A percentile compares a stretch with the other conserved stretches of the same genome.
Evolutionary conservation across 2,329 filamentous ascomycete species (phyloP).

Genomic region (Penicillium verrucosum): DNA sequence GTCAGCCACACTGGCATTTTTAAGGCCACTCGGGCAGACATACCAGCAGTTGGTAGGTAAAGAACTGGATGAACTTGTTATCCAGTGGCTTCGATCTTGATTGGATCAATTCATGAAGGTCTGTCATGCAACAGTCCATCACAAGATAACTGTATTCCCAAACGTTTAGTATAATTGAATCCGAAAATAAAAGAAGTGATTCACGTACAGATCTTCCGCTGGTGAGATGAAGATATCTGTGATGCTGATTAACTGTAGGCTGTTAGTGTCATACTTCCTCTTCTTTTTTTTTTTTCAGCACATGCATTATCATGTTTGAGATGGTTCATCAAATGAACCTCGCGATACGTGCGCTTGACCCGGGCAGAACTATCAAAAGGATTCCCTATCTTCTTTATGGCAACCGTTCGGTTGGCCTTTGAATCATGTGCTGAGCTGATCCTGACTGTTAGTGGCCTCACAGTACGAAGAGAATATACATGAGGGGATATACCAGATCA

Average conservation of each 20-base stretch:
- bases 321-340: conserved; percentile 1
- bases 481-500: conserved; percentile 1
- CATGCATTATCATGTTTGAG: conserved; percentile 13
- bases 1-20: neutral
- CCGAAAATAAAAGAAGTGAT: neutral
- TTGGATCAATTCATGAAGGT: conserved; percentile 5
- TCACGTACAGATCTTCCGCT: conserved; percentile 4
- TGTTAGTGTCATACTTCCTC: neutral
- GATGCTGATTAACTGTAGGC: conserved; percentile 2
- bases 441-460: neutral
- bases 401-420: neutral
- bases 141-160: conserved; percentile 1
- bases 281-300: neutral
- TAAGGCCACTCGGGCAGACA: neutral
- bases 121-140: conserved; percentile 5
- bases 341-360: conserved; percentile 9
- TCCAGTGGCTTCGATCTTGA: neutral
- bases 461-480: neutral
- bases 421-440: conserved; percentile 3
- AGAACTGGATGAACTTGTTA: conserved; percentile 3
- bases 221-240: conserved; percentile 9
- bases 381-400: conserved; percentile 3
- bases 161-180: neutral
- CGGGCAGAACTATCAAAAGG: neutral
- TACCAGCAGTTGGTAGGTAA: conserved; percentile 11